A percentile compares a stretch with the other conserved stretches of the same genome.
Conservation (phyloP, 306 rosid species). For the Mucuna pruriens region DNA sequence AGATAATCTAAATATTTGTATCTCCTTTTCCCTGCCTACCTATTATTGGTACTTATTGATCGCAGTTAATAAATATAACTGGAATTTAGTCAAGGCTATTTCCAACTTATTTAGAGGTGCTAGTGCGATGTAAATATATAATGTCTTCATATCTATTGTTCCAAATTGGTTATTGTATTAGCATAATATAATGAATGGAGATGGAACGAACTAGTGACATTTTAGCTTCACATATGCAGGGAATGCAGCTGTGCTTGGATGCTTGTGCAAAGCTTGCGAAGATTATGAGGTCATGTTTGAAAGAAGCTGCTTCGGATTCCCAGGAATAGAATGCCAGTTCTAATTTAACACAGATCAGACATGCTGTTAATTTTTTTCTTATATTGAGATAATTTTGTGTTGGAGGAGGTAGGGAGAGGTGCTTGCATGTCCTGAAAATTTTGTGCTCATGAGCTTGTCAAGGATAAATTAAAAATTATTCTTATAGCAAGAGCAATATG, state of each 20-base stretch:
- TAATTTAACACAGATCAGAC: slow-evolving; percentile 17
- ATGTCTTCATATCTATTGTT: background rate
- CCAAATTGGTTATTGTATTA: background rate
- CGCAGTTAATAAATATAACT: background rate
- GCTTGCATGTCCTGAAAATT: slow-evolving; percentile 44
- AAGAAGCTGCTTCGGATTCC: slow-evolving; percentile 60
- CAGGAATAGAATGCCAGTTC: slow-evolving; percentile 51
- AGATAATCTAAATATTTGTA: background rate
- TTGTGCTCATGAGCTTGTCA: slow-evolving; percentile 44
- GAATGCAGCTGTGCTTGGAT: slow-evolving; percentile 89
- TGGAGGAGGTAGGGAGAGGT: slow-evolving; percentile 12
- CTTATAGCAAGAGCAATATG: slow-evolving; percentile 18
- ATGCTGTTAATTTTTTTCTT: slow-evolving; percentile 27
- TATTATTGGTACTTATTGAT: background rate
- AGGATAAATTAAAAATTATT: slow-evolving; percentile 23
- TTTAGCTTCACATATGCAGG: slow-evolving; percentile 53
- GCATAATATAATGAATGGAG: slow-evolving; percentile 5
- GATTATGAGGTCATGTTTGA: slow-evolving; percentile 85
- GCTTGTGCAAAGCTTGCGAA: slow-evolving; percentile 84
- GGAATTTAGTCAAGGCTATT: background rate
- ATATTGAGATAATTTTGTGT: slow-evolving; percentile 31
- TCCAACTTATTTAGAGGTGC: background rate
- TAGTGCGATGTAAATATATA: slow-evolving; percentile 8
- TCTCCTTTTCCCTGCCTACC: background rate
- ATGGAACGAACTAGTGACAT: slow-evolving; percentile 22